Base-by-base conservation (phyloP, 2,329 filamentous ascomycete species). In the Exophiala lecanii-corni region DNA sequence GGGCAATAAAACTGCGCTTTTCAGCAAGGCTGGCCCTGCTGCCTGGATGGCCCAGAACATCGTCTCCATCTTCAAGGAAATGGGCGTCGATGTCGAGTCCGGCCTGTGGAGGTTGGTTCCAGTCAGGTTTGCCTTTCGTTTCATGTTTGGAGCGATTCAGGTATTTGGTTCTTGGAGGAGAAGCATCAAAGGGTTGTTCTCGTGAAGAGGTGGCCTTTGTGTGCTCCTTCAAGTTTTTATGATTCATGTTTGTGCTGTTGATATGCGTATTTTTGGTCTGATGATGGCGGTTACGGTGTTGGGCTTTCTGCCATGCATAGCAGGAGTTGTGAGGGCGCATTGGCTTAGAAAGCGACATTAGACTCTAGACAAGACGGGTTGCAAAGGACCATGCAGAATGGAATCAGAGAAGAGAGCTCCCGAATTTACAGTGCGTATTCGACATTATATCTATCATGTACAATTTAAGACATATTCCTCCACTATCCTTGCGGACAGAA, bases 1-100 rank as follows among this genome's bases (percentile, higher is more conserved):
- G 25, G 40, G 23, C 13, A 61, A 60, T 37, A 56, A 57, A 17
- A 36, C 42, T 16, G 50, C 41, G 39, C 23, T 59, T 39, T 60
- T 58, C 47, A 47, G 50, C 6, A 52, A 55, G 2, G 48, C 57
- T 42, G 54, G 51, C 17, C 42, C 51, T 2, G 40, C 49, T 6
- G 26, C 19, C 4, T 41, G 53, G 23, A 26, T 54, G 33, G 37
- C 45, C 12, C 31, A 19, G 10, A 47, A 52, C 43, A 13, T 49
- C 3, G 37, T 41, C 31, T 36, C 34, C 9, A 33, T 47, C 18
- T 25, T 42, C 4, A 35, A 43, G 20, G 50, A 55, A 37, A 13
- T 39, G 30, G 47, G 47, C 1, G 43, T 43, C 18, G 41, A 52
- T 41, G 15, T 51, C 9, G 25, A 30, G 5, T 47, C 43, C 20